These are phyloP conservation scores for Fusarium miscanthi DNA, from an alignment of 2,329 filamentous ascomycete genomes.

Conservation along the genomic window DNA sequence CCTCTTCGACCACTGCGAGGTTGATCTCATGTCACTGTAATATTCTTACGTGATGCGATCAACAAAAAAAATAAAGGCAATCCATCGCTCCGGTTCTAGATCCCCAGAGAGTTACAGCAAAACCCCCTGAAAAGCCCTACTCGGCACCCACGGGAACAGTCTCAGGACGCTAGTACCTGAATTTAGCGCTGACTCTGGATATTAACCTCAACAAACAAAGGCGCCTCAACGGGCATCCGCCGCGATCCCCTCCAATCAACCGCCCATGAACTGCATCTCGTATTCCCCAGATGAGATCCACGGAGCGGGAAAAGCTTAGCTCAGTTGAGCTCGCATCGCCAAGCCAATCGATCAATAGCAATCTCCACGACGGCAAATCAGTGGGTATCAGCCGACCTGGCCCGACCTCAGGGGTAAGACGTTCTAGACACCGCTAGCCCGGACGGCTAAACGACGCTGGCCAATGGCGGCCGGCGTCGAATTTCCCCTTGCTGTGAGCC, in stretches of 20 bases:
- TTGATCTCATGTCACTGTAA: neutral
- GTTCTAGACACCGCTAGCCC: neutral
- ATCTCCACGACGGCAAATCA: neutral
- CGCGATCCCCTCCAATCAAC: neutral
- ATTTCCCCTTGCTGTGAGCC: neutral
- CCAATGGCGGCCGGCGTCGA: neutral
- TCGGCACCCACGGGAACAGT: neutral
- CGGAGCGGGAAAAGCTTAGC: neutral
- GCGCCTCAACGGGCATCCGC: neutral
- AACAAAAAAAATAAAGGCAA: neutral
- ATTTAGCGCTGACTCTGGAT: neutral
- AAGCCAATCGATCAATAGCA: slow-evolving; percentile 6
- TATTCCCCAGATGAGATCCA: slow-evolving; percentile 4
- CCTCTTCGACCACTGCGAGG: neutral
- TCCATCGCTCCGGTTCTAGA: neutral
- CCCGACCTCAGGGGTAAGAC: neutral
- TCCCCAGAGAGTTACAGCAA: neutral
- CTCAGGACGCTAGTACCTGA: neutral
- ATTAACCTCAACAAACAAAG: neutral
- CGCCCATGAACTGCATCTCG: neutral
- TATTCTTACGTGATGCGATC: neutral
- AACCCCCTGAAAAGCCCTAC: neutral
- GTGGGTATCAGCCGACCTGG: neutral
- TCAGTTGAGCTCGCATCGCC: neutral
- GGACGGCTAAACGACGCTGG: neutral